phyloP scores from a whole-genome alignment of 2,329 filamentous ascomycete species.

The Pseudogymnoascus sp. region DNA sequence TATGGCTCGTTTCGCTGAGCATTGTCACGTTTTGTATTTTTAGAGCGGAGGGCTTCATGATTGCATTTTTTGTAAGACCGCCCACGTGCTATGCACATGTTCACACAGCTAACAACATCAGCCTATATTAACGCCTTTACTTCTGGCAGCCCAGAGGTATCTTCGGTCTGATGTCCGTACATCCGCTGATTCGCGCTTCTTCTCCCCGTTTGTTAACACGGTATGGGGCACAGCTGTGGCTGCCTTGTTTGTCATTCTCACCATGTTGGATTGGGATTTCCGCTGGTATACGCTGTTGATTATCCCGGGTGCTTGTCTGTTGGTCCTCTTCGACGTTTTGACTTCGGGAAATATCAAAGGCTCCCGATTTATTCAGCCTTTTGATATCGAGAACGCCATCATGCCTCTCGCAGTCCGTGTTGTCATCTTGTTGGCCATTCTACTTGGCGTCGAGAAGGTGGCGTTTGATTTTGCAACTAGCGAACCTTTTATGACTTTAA shows the following conservation, averaged over 20 bases:
- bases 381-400: not conserved
- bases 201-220: slow-evolving; percentile 21
- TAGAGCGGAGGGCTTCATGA: slow-evolving; percentile 20
- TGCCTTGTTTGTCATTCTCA: slow-evolving; percentile 23
- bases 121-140: slow-evolving; percentile 32
- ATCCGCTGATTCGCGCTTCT: slow-evolving; percentile 14
- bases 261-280: slow-evolving; percentile 29
- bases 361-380: not conserved
- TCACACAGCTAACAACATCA: slow-evolving; percentile 16
- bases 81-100: not conserved
- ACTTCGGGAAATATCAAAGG: not conserved
- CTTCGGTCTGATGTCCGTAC: slow-evolving; percentile 15
- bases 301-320: slow-evolving; percentile 28
- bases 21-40: slow-evolving; percentile 23
- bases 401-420: slow-evolving; percentile 25
- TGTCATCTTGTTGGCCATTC: slow-evolving; percentile 17
- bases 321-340: slow-evolving; percentile 28
- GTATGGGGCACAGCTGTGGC: slow-evolving; percentile 23
- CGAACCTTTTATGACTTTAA: slow-evolving; percentile 17
- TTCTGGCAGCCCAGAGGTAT: slow-evolving; percentile 26
- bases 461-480: slow-evolving; percentile 25
- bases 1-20: slow-evolving; percentile 19
- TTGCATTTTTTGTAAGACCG: slow-evolving; percentile 13
- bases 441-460: slow-evolving; percentile 20
- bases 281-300: slow-evolving; percentile 23